Evolutionary conservation across 2,329 filamentous ascomycete species (phyloP).

Genomic region (Westerdykella aurantiaca): DNA sequence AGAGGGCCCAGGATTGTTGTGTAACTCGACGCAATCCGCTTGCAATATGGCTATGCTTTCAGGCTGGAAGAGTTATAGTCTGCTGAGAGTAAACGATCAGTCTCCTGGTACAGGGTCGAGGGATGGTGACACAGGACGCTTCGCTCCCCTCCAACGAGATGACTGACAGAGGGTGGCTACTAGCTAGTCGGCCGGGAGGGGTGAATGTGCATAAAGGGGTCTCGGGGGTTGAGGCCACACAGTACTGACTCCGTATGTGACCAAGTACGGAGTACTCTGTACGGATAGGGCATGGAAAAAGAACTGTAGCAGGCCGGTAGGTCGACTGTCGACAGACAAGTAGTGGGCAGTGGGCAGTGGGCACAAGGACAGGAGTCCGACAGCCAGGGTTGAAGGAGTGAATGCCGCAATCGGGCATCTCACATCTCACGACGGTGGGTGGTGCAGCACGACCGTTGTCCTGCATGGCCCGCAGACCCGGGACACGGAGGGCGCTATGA

Average conservation of each 20-base stretch:
- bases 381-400: slow-evolving; percentile 10
- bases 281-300: neutral
- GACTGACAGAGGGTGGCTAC: neutral
- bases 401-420: slow-evolving; percentile 6
- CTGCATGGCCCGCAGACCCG: slow-evolving; percentile 11
- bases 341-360: too few species aligned
- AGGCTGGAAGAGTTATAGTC: slow-evolving; percentile 1
- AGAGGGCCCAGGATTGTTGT: slow-evolving; percentile 2
- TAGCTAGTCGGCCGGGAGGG: too few species aligned
- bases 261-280: too few species aligned
- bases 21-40: slow-evolving; percentile 5
- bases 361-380: slow-evolving; percentile 4
- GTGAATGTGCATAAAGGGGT: too few species aligned
- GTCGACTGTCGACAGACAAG: too few species aligned
- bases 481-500: slow-evolving; percentile 9
- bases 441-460: slow-evolving; percentile 8
- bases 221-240: too few species aligned
- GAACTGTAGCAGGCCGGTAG: neutral
- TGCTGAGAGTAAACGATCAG: neutral
- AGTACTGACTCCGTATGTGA: too few species aligned
- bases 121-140: neutral
- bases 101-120: neutral
- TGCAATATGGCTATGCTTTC: slow-evolving; percentile 6
- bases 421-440: neutral
- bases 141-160: neutral